Conservation (phyloP, 495 filamentous ascomycete genomes). For the Neurospora terricola region DNA sequence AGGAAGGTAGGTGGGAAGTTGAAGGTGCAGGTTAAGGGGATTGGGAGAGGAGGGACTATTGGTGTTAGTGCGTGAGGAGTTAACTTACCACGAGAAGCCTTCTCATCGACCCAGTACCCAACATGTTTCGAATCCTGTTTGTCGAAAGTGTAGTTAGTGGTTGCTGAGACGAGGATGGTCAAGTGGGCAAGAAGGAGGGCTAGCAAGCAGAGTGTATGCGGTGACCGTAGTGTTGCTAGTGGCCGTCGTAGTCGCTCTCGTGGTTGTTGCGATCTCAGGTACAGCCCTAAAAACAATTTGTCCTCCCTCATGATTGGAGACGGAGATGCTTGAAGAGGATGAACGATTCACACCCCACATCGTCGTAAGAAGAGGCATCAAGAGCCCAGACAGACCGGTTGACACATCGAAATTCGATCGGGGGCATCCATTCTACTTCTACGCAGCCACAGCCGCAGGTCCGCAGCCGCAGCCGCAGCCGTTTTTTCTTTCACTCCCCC, state of each 20-base stretch:
- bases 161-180: background rate
- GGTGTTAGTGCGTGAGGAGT: background rate
- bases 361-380: background rate
- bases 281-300: background rate
- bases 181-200: background rate
- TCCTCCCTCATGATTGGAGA: background rate
- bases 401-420: background rate
- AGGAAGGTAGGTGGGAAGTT: background rate
- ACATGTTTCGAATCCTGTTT: background rate
- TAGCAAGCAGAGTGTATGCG: background rate
- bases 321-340: background rate
- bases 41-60: background rate
- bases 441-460: background rate
- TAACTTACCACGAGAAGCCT: background rate
- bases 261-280: background rate
- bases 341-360: background rate
- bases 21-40: background rate
- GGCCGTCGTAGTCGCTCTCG: background rate
- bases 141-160: background rate
- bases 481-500: too few relatives aligned
- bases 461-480: background rate
- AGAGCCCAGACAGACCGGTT: background rate
- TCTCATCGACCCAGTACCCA: background rate
- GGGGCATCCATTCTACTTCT: background rate
- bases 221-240: background rate